phyloP scores from a whole-genome alignment of 23 red algal species.

The Gracilaria domingensis region DNA sequence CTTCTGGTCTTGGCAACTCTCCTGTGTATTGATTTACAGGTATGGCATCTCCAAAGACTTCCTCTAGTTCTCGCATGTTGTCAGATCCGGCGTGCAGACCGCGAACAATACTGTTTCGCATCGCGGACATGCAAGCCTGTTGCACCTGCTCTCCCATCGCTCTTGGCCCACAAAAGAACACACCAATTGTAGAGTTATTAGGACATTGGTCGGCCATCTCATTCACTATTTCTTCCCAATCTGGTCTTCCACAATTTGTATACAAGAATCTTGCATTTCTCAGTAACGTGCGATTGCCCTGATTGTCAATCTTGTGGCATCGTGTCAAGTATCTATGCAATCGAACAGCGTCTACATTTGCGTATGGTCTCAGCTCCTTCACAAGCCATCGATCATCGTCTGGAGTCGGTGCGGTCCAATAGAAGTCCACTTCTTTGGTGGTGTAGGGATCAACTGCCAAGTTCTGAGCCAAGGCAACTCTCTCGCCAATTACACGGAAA shows the following conservation, averaged over 20 bases:
- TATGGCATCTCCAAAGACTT: slow-evolving; percentile 73
- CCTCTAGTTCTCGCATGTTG: slow-evolving; percentile 62
- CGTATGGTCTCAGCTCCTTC: slow-evolving; percentile 56
- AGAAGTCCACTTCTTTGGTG: slow-evolving; percentile 81
- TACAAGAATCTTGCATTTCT: slow-evolving; percentile 46
- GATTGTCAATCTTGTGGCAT: neutral
- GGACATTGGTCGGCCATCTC: slow-evolving; percentile 54
- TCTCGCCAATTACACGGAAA: slow-evolving; percentile 73
- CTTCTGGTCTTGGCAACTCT: slow-evolving; percentile 33
- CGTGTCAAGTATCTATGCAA: slow-evolving; percentile 77
- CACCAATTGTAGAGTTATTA: slow-evolving; percentile 59
- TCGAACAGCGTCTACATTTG: slow-evolving; percentile 36
- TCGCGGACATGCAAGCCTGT: slow-evolving; percentile 62
- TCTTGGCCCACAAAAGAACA: slow-evolving; percentile 79
- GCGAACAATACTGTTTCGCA: slow-evolving; percentile 78
- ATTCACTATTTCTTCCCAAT: slow-evolving; percentile 76
- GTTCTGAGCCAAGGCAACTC: slow-evolving; percentile 60
- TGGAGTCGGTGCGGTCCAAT: slow-evolving; percentile 75
- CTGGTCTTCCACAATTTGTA: slow-evolving; percentile 74
- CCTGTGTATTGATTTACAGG: slow-evolving; percentile 63
- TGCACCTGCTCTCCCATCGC: slow-evolving; percentile 70
- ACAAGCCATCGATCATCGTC: slow-evolving; percentile 75
- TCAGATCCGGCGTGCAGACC: slow-evolving; percentile 63
- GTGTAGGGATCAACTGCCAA: slow-evolving; percentile 32
- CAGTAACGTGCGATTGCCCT: neutral